Evolutionary conservation across 106 monocot genomes (phyloP), one percentile per base, ranked within the genome.

Genomic region (Apostasia ramifera): DNA sequence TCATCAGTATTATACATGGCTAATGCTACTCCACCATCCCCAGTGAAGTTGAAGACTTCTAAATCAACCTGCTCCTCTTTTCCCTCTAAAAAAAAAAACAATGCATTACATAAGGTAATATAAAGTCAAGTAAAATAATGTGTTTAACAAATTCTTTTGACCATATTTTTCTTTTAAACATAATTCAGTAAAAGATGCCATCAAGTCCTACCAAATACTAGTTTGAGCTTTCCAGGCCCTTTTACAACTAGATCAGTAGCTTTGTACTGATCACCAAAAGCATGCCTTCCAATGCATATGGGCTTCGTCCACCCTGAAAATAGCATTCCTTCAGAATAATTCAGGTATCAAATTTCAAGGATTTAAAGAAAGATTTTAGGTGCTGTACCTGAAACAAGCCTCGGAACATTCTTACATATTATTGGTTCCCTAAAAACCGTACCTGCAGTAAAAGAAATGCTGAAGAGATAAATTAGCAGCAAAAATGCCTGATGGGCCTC

Each of bases 391-490:
- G 86, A 73, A 74, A 86, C 70, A 71, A 86, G 86, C 1, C 77
- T 76, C 52, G 86, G 86, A 40, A 86, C 50, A 47, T 86, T 86
- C 57, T 79, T 86, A 82, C 82, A 82, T 12, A 86, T 61, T 43
- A 86, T 86, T 58, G 86, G 86, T 57, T 86, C 86, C 73, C 86
- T 82, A 71, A 86, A 86, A 5, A 86, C 86, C 50, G 86, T 86
- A 63, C 86, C 86, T 86, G 72, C 37, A 69, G 11, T 45, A 70
- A 44, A 40, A 12, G 43, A 51, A 12, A 14, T 0, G 55, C 9
- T 0, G 15, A 15, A 2, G 44, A 8, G 3, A 6, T 57, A 55
- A 62, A 47, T 44, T 26, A 55, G 15, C 8, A 42, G 9, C 5
- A 13, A 53, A 2, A 68, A 66, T 62, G 62, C 13, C 6, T 66